Conservation (phyloP, 164 flowering plant species). For the Santalum album region DNA sequence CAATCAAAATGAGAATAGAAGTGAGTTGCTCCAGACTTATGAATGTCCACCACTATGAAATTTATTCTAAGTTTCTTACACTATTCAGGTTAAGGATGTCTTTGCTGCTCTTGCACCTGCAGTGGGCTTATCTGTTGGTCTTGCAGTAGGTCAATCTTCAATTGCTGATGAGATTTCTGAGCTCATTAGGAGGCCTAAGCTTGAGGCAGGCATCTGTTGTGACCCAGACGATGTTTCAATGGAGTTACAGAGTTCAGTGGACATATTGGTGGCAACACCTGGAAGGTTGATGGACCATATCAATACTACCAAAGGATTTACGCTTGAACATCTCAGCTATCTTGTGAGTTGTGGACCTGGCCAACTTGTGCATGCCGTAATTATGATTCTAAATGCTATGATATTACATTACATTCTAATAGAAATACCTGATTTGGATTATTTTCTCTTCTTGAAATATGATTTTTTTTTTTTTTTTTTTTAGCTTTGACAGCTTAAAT, state of each 20-base stretch:
- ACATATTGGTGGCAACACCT: slow-evolving; percentile 91
- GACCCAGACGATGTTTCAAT: slow-evolving; percentile 44
- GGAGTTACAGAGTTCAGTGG: slow-evolving; percentile 53
- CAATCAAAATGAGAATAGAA: too few species aligned
- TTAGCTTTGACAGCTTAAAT: too few species aligned
- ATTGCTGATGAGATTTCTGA: slow-evolving; percentile 70
- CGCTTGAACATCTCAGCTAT: slow-evolving; percentile 81
- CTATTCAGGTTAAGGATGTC: slow-evolving; percentile 70
- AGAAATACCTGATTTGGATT: too few species aligned
- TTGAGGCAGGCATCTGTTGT: slow-evolving; percentile 55
- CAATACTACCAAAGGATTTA: slow-evolving; percentile 72
- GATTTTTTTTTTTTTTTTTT: too few species aligned
- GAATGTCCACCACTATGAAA: too few species aligned
- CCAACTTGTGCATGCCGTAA: background rate
- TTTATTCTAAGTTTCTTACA: slow-evolving; percentile 8
- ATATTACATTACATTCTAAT: too few species aligned
- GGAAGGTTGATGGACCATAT: slow-evolving; percentile 96
- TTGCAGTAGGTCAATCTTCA: slow-evolving; percentile 88
- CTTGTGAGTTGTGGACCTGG: slow-evolving; percentile 43
- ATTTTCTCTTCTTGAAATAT: too few species aligned
- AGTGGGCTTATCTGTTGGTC: slow-evolving; percentile 81
- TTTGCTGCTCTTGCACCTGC: slow-evolving; percentile 84
- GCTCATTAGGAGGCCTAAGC: slow-evolving; percentile 57
- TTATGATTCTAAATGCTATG: too few species aligned
- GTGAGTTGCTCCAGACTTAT: too few species aligned